A percentile compares a stretch with the other conserved stretches of the same genome.
Evolutionary conservation across 139 green algal genomes (phyloP).

Genomic region (Bryopsis sp.): DNA sequence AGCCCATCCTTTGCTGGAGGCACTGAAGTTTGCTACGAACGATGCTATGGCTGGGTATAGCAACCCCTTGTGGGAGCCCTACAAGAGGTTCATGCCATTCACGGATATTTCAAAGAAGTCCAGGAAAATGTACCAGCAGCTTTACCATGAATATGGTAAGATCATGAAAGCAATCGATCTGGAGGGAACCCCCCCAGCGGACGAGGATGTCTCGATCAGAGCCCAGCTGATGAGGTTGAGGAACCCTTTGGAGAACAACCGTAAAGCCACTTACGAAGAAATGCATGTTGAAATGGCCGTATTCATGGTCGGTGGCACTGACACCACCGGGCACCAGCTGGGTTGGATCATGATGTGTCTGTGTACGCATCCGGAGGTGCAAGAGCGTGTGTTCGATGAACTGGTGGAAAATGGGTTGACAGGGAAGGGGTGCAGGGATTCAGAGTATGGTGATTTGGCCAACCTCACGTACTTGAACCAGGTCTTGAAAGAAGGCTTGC

Average conservation of each 20-base stretch:
- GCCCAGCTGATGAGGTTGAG: background rate
- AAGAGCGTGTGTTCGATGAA: background rate
- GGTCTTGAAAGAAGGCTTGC: constrained; percentile 14
- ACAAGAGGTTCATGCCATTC: background rate
- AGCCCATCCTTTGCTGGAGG: background rate
- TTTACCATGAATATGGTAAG: background rate
- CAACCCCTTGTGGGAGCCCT: no score
- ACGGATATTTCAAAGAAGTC: background rate
- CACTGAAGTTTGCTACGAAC: background rate
- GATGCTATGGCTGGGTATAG: background rate
- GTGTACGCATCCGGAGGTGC: constrained; percentile 1
- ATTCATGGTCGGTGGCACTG: constrained; percentile 2
- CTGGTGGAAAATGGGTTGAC: background rate
- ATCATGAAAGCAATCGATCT: background rate
- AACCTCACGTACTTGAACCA: background rate
- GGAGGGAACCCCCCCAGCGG: background rate
- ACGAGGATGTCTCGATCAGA: background rate
- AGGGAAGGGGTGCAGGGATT: background rate
- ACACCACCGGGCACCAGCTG: constrained; percentile 10
- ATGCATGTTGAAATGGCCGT: background rate
- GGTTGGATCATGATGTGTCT: constrained; percentile 1
- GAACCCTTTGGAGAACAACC: background rate
- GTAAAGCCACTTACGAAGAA: background rate
- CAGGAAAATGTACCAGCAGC: background rate
- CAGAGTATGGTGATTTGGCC: background rate